These are phyloP conservation scores for Lichtheimia corymbifera DNA, from an alignment of 371 early-diverging fungal genomes.

Conservation along the genomic window DNA sequence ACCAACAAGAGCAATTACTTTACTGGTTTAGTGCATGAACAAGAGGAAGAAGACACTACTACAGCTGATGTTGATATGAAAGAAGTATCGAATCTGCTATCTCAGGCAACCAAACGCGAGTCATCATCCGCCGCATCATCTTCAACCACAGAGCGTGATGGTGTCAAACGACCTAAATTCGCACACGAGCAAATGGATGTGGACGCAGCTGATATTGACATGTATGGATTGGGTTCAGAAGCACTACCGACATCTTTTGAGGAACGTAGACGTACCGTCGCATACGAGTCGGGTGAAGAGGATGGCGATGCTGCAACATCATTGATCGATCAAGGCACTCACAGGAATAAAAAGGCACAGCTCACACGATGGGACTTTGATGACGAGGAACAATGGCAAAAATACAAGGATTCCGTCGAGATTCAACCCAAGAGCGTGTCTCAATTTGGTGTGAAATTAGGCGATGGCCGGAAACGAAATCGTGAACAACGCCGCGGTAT, in stretches of 20 bases:
- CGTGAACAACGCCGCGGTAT: constrained; percentile 48
- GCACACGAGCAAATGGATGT: constrained; percentile 27
- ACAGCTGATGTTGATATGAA: constrained; percentile 6
- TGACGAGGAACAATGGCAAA: constrained; percentile 73
- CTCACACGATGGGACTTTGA: constrained; percentile 78
- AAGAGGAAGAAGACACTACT: constrained; percentile 16
- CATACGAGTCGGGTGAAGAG: constrained; percentile 54
- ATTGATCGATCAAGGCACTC: constrained; percentile 70
- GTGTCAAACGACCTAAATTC: constrained; percentile 10
- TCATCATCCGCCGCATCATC: constrained; percentile 1
- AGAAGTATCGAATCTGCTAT: constrained; percentile 11
- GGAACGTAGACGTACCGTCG: constrained; percentile 30
- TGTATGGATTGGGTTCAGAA: constrained; percentile 43
- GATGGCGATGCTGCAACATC: constrained; percentile 44
- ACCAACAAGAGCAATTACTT: constrained; percentile 22
- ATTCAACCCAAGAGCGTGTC: constrained; percentile 77
- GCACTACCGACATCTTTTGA: constrained; percentile 51
- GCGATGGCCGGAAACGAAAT: constrained; percentile 68
- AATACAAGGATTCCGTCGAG: constrained; percentile 70
- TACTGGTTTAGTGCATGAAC: constrained; percentile 20
- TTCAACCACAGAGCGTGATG: not conserved
- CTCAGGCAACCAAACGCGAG: constrained; percentile 11
- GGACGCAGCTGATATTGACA: constrained; percentile 49
- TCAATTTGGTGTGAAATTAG: constrained; percentile 76
- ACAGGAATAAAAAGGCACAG: constrained; percentile 69